Percentiles rank a stretch among this genome's conserved stretches.
These are phyloP conservation scores for Colletotrichum lupini DNA, from an alignment of 2,329 filamentous ascomycete genomes.

Conservation along the genomic window DNA sequence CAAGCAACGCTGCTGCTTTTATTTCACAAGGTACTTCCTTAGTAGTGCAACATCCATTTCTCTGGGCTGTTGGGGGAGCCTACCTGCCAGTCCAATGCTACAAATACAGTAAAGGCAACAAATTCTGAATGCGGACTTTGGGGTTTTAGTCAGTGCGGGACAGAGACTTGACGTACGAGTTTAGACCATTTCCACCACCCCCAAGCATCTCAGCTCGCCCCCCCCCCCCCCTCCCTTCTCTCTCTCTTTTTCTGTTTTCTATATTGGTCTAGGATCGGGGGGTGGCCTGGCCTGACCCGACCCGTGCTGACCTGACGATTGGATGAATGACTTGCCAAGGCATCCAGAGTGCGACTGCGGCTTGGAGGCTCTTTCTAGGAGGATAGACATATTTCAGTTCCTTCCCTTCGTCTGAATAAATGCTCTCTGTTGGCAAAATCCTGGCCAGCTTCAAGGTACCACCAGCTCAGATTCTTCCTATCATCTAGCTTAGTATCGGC, in stretches of 20 bases:
- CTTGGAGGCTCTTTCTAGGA: neutral
- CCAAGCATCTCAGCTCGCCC: neutral
- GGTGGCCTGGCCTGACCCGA: neutral
- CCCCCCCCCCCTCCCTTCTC: too few species aligned
- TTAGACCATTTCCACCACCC: neutral
- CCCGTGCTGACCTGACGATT: neutral
- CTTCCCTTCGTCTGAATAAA: neutral
- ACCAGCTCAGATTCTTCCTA: too few species aligned
- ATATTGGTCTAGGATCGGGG: neutral
- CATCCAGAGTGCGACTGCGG: neutral
- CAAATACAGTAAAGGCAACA: neutral
- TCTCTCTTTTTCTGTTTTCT: neutral
- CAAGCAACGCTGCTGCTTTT: neutral
- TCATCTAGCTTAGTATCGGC: too few species aligned
- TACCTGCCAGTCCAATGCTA: neutral
- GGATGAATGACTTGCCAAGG: neutral
- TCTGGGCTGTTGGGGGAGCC: neutral
- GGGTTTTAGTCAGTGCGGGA: neutral
- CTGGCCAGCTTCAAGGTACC: too few species aligned
- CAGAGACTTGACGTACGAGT: neutral
- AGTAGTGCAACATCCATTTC: too few species aligned
- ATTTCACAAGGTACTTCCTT: too few species aligned
- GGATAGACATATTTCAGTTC: neutral
- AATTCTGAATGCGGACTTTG: neutral
- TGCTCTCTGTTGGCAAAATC: neutral